Percentiles rank a stretch among this genome's conserved stretches.
Conservation (phyloP, 805 yeast species). For the Torulaspora franciscae region DNA sequence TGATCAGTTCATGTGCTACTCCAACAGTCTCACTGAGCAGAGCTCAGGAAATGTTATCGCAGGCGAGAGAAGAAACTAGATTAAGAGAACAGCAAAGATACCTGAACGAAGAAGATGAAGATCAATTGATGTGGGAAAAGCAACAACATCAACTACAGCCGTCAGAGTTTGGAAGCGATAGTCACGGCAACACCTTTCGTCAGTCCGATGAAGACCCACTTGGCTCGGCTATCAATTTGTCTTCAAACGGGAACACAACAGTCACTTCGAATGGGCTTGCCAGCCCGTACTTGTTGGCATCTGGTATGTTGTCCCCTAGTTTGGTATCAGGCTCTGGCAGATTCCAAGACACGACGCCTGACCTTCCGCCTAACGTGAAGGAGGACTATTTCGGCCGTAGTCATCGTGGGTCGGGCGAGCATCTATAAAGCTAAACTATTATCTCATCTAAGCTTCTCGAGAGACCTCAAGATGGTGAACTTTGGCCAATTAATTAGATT, state of each 20-base stretch:
- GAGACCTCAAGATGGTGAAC: neutral
- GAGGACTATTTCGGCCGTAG: slow-evolving; percentile 6
- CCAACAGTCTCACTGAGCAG: slow-evolving; percentile 87
- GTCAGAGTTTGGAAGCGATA: slow-evolving; percentile 6
- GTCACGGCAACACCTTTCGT: slow-evolving; percentile 13
- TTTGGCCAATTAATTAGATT: neutral
- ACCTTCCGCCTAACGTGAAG: neutral
- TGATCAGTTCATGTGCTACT: slow-evolving; percentile 84
- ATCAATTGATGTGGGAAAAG: slow-evolving; percentile 31
- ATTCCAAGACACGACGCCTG: slow-evolving; percentile 11
- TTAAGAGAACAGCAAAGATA: slow-evolving; percentile 44
- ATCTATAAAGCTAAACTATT: neutral
- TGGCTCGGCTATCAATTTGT: slow-evolving; percentile 13
- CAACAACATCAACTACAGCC: slow-evolving; percentile 21
- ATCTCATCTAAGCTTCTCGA: neutral
- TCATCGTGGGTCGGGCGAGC: slow-evolving; percentile 1
- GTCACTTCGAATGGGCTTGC: slow-evolving; percentile 47
- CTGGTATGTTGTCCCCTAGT: slow-evolving; percentile 55
- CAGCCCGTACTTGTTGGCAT: slow-evolving; percentile 63
- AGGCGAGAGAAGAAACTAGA: slow-evolving; percentile 71
- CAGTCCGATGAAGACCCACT: slow-evolving; percentile 21
- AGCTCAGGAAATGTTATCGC: slow-evolving; percentile 81
- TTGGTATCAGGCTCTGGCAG: slow-evolving; percentile 14
- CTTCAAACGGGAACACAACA: slow-evolving; percentile 22
- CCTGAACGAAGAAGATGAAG: slow-evolving; percentile 30